phyloP scores from a whole-genome alignment of 2,329 filamentous ascomycete genomes.

The Lithohypha guttulata region DNA sequence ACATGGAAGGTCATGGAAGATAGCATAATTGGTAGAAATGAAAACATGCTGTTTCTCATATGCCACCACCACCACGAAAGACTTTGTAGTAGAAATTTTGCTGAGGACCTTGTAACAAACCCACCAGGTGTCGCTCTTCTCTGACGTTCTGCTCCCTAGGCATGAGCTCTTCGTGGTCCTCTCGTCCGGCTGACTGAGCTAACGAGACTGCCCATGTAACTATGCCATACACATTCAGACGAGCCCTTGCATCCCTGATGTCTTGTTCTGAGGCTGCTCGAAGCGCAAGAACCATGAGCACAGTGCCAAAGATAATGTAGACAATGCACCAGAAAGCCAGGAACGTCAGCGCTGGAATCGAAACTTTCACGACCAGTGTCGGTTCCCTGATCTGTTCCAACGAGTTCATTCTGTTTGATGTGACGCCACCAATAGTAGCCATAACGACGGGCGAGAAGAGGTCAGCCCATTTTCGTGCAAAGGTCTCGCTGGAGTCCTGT shows the following conservation, averaged over 20 bases:
- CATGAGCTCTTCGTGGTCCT: not conserved
- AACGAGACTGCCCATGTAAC: not conserved
- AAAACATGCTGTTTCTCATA: not conserved
- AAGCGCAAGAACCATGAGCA: not conserved
- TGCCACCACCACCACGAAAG: not conserved
- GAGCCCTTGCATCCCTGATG: not conserved
- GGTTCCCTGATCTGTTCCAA: slow-evolving; percentile 7
- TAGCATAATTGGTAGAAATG: not conserved
- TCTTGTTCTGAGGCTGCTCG: not conserved
- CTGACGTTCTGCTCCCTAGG: not conserved
- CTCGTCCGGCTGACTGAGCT: not conserved
- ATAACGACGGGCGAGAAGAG: slow-evolving; percentile 9
- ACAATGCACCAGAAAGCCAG: slow-evolving; percentile 6
- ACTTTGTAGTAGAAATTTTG: not conserved
- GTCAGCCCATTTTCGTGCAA: slow-evolving; percentile 7
- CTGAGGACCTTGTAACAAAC: not conserved
- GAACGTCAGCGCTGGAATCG: slow-evolving; percentile 5
- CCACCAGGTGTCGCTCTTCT: not conserved
- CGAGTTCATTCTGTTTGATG: slow-evolving; percentile 2
- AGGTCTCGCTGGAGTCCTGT: slow-evolving; percentile 3
- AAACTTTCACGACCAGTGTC: slow-evolving; percentile 10
- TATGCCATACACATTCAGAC: slow-evolving; percentile 2
- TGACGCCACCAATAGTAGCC: slow-evolving; percentile 6
- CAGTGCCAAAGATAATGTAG: slow-evolving; percentile 3
- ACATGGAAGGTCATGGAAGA: too few species aligned